Conservation (phyloP, 140 eudicot genomes). For the Cichorium intybus region DNA sequence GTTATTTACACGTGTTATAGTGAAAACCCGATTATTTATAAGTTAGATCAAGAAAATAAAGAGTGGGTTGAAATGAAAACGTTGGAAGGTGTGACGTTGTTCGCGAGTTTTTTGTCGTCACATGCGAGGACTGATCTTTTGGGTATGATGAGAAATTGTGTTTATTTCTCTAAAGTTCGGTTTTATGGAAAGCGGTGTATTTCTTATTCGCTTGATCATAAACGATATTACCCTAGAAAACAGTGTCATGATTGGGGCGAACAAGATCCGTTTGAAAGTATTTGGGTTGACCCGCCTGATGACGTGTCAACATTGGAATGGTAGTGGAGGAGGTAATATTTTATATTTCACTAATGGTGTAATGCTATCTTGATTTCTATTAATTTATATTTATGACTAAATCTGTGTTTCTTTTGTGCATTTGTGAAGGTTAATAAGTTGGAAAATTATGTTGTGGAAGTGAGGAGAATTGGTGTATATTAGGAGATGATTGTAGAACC, state of each 20-base stretch:
- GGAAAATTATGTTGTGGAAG: constrained; percentile 4
- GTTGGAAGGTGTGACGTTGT: constrained; percentile 70
- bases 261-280: constrained; percentile 83
- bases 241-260: constrained; percentile 96
- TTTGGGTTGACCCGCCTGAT: constrained; percentile 90
- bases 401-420: constrained; percentile 9
- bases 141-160: constrained; percentile 79
- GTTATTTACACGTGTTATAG: constrained; percentile 77
- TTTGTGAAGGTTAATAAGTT: constrained; percentile 26
- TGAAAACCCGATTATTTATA: constrained; percentile 76
- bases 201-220: constrained; percentile 64
- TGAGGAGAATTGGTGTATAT: constrained; percentile 9
- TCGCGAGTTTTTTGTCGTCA: constrained; percentile 86
- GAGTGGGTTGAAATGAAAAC: constrained; percentile 72
- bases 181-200: constrained; percentile 79
- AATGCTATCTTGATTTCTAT: constrained; percentile 8
- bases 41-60: constrained; percentile 59
- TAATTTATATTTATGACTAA: not conserved
- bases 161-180: constrained; percentile 81
- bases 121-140: constrained; percentile 80
- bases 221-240: constrained; percentile 76
- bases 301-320: constrained; percentile 51
- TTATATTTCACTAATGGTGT: not conserved
- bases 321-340: constrained; percentile 36
- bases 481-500: constrained; percentile 8